Conservation (phyloP, 805 yeast genomes). For the Starmera dryadoides region DNA sequence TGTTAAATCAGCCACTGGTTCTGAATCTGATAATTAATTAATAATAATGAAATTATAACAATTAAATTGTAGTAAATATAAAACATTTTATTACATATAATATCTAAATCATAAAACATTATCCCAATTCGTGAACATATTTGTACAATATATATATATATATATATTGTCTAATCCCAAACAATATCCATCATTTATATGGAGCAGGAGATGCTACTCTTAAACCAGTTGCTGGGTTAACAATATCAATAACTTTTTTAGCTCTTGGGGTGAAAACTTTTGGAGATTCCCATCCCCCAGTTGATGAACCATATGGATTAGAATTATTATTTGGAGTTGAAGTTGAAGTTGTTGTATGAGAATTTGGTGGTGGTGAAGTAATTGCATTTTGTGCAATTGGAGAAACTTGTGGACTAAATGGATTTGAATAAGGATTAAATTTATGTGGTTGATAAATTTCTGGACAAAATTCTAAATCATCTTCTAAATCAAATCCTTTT, state of each 20-base stretch:
- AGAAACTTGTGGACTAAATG: constrained; percentile 46
- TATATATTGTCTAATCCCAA: too few relatives aligned
- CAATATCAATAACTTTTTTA: constrained; percentile 53
- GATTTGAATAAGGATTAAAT: constrained; percentile 61
- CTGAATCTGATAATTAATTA: too few relatives aligned
- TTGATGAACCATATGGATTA: too few relatives aligned
- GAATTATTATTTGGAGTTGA: constrained; percentile 13
- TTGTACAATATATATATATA: too few relatives aligned
- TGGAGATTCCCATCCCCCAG: too few relatives aligned
- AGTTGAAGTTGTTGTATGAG: too few relatives aligned
- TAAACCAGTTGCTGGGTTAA: constrained; percentile 55
- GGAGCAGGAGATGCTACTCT: constrained; percentile 46
- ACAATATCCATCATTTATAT: constrained; percentile 1
- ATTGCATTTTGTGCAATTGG: constrained; percentile 24
- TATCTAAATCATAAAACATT: too few relatives aligned
- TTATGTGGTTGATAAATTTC: constrained; percentile 42
- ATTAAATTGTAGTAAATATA: too few relatives aligned
- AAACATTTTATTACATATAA: too few relatives aligned
- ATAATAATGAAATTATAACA: too few relatives aligned
- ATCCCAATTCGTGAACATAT: too few relatives aligned
- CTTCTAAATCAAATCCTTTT: constrained; percentile 55
- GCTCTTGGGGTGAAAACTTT: constrained; percentile 52
- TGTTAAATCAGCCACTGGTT: too few relatives aligned
- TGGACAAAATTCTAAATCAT: constrained; percentile 60
- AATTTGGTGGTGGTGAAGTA: constrained; percentile 18